These are phyloP conservation scores for Litchi chinensis DNA, from an alignment of 345 rosid species.

Conservation along the genomic window DNA sequence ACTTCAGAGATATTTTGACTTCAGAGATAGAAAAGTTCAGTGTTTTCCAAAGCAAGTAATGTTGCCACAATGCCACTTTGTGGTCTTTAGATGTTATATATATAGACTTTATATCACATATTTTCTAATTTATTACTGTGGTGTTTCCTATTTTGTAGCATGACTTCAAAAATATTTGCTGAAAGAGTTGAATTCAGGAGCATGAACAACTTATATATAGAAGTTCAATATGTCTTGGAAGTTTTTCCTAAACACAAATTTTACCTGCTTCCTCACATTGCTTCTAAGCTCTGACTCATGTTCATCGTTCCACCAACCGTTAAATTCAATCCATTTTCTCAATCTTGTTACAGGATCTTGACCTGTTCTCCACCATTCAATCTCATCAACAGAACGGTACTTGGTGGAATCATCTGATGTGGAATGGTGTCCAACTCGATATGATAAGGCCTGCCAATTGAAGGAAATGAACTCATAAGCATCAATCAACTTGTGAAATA, in stretches of 20 bases:
- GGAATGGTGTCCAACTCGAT: constrained; percentile 88
- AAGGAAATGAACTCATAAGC: not conserved
- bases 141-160: not conserved
- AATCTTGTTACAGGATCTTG: constrained; percentile 70
- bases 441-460: constrained; percentile 69
- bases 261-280: constrained; percentile 71
- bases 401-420: constrained; percentile 95
- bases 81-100: not conserved
- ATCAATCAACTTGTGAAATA: not conserved
- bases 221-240: not conserved
- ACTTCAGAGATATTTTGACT: not conserved
- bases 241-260: not conserved
- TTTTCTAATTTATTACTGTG: not conserved
- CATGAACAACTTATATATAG: not conserved
- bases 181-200: not conserved
- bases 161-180: not conserved
- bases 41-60: not conserved
- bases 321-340: constrained; percentile 67
- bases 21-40: not conserved
- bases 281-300: constrained; percentile 64
- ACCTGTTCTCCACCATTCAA: constrained; percentile 64
- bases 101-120: not conserved
- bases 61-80: not conserved
- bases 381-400: constrained; percentile 74
- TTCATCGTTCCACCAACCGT: constrained; percentile 80